These are phyloP conservation scores for Metschnikowia lunata DNA, from an alignment of 805 yeast species.

Conservation along the genomic window DNA sequence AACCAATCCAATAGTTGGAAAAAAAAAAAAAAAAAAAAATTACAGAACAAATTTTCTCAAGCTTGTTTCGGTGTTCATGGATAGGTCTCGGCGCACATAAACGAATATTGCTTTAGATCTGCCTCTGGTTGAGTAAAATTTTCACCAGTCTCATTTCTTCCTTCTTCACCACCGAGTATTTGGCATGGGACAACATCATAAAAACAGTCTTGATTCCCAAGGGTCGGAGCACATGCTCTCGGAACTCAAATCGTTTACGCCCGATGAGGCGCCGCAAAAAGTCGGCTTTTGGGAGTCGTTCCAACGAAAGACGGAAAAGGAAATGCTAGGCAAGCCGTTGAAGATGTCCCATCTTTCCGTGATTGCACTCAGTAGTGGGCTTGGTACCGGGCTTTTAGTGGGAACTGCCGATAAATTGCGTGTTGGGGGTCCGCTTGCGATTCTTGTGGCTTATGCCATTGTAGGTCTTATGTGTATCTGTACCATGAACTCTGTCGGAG, in stretches of 20 bases:
- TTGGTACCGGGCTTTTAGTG: conserved; percentile 41
- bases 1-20: too few species aligned
- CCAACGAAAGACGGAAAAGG: conserved; percentile 11
- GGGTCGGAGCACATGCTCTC: conserved; percentile 5
- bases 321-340: conserved; percentile 11
- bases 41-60: too few species aligned
- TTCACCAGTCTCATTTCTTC: too few species aligned
- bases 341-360: conserved; percentile 27
- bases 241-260: conserved; percentile 11
- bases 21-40: too few species aligned
- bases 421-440: conserved; percentile 24
- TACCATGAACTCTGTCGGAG: conserved; percentile 40
- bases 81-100: too few species aligned
- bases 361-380: conserved; percentile 36
- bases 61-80: too few species aligned
- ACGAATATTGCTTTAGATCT: too few species aligned
- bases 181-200: background rate
- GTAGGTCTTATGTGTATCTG: conserved; percentile 25
- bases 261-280: conserved; percentile 1
- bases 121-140: too few species aligned
- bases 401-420: conserved; percentile 31
- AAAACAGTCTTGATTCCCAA: conserved; percentile 1
- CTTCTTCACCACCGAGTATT: too few species aligned
- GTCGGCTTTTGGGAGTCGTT: conserved; percentile 14
- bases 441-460: conserved; percentile 21